phyloP scores from a whole-genome alignment of 192 early-diverging fungal genomes.

The Coemansia sp. region DNA sequence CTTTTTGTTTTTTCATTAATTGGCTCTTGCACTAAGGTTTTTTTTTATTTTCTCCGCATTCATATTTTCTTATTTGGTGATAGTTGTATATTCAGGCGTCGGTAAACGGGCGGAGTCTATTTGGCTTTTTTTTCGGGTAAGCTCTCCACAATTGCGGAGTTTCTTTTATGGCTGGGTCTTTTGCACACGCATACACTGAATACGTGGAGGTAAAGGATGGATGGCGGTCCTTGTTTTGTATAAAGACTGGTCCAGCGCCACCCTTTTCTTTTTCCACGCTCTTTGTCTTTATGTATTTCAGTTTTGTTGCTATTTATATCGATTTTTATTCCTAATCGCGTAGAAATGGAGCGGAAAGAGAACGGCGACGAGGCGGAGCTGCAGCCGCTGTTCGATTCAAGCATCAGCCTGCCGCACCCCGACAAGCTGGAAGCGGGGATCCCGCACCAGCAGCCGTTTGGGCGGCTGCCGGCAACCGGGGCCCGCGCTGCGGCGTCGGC shows the following conservation, averaged over 20 bases:
- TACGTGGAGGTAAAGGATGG: too few relatives aligned
- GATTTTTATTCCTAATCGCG: too few relatives aligned
- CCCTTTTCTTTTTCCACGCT: too few relatives aligned
- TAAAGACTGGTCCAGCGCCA: too few relatives aligned
- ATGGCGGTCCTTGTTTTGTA: not conserved
- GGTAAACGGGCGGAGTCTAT: not conserved
- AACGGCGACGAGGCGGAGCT: slow-evolving; percentile 4
- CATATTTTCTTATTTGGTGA: not conserved
- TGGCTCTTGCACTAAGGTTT: slow-evolving; percentile 1
- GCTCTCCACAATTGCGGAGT: not conserved
- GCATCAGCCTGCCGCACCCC: slow-evolving; percentile 27
- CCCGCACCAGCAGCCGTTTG: not conserved
- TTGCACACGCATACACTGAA: too few relatives aligned
- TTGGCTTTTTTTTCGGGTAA: not conserved
- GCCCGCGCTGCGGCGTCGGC: slow-evolving; percentile 10
- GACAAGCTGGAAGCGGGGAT: not conserved
- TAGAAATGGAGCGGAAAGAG: not conserved
- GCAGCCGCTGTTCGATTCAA: slow-evolving; percentile 43
- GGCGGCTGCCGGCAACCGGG: not conserved
- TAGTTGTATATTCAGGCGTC: not conserved
- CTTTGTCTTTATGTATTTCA: too few relatives aligned
- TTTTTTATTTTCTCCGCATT: not conserved
- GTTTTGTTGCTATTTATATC: too few relatives aligned
- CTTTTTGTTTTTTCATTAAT: slow-evolving; percentile 2
- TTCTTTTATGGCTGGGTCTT: too few relatives aligned